phyloP scores from a whole-genome alignment of 2,329 filamentous ascomycete species.

The Fusarium humuli region DNA sequence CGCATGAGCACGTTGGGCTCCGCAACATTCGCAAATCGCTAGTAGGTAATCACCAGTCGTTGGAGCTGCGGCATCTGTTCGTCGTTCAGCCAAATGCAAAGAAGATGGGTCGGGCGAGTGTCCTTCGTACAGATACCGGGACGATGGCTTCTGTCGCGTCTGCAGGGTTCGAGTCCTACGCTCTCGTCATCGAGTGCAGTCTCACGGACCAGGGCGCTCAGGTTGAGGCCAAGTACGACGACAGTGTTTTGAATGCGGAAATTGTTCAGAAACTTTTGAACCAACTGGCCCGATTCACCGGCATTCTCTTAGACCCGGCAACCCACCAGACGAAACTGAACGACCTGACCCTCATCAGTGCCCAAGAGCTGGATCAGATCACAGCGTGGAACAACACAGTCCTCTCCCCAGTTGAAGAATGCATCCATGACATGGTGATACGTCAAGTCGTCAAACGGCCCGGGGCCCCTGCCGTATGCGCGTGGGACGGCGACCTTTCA shows the following conservation, averaged over 20 bases:
- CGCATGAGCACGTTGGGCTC: conserved; percentile 36
- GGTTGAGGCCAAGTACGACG: conserved; percentile 11
- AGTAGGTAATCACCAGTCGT: conserved; percentile 8
- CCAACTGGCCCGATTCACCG: conserved; percentile 8
- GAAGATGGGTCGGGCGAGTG: conserved; percentile 13
- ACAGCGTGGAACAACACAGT: conserved; percentile 25
- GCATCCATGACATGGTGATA: conserved; percentile 36
- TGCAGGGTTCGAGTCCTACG: conserved; percentile 12
- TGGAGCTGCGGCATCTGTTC: conserved; percentile 5
- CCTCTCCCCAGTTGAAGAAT: conserved; percentile 33
- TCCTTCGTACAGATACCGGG: conserved; percentile 12
- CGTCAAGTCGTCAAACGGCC: conserved; percentile 28
- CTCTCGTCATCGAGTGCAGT: conserved; percentile 13
- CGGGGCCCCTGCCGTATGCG: conserved; percentile 35
- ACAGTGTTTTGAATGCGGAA: conserved; percentile 7
- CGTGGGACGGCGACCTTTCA: conserved; percentile 51
- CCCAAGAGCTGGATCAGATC: conserved; percentile 8
- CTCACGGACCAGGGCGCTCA: conserved; percentile 12
- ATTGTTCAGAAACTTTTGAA: conserved; percentile 13
- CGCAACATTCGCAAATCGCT: conserved; percentile 23
- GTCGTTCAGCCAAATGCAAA: conserved; percentile 10
- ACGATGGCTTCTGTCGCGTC: conserved; percentile 13
- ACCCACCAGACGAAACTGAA: conserved; percentile 11
- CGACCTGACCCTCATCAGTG: conserved; percentile 8
- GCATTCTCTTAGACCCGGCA: conserved; percentile 10